Evolutionary conservation across 106 monocot species (phyloP).

Genomic region (Apostasia shenzhenica): DNA sequence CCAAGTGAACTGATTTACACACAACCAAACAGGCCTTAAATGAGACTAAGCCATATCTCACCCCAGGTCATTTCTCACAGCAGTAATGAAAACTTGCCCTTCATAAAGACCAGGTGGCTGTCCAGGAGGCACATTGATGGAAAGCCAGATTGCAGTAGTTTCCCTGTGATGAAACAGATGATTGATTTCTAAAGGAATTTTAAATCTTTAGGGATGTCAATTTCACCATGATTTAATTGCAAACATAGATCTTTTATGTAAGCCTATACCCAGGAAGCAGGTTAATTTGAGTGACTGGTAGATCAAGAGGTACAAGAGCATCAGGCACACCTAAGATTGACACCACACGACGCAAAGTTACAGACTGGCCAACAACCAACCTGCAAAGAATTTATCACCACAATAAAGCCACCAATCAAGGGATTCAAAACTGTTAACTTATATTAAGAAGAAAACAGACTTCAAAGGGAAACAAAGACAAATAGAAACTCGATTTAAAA

Average conservation of each 20-base stretch:
- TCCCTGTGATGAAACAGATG: slow-evolving; percentile 42
- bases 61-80: slow-evolving; percentile 50
- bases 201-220: background rate
- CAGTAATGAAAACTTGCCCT: slow-evolving; percentile 70
- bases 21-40: background rate
- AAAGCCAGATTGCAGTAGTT: slow-evolving; percentile 80
- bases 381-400: slow-evolving; percentile 30
- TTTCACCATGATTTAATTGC: background rate
- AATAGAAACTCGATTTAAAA: background rate
- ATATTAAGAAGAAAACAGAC: slow-evolving; percentile 2
- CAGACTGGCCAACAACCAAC: slow-evolving; percentile 57
- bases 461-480: background rate
- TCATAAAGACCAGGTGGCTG: slow-evolving; percentile 96
- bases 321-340: slow-evolving; percentile 97
- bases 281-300: slow-evolving; percentile 65
- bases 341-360: slow-evolving; percentile 72
- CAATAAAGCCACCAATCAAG: background rate
- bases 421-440: too few relatives aligned
- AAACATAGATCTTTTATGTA: slow-evolving; percentile 9
- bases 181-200: slow-evolving; percentile 5
- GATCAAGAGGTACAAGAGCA: slow-evolving; percentile 98
- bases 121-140: slow-evolving; percentile 71
- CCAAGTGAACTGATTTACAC: too few relatives aligned
- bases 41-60: slow-evolving; percentile 7
- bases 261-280: slow-evolving; percentile 79